phyloP scores from a whole-genome alignment of 2,329 filamentous ascomycete species.

The Trichoderma lentiforme region DNA sequence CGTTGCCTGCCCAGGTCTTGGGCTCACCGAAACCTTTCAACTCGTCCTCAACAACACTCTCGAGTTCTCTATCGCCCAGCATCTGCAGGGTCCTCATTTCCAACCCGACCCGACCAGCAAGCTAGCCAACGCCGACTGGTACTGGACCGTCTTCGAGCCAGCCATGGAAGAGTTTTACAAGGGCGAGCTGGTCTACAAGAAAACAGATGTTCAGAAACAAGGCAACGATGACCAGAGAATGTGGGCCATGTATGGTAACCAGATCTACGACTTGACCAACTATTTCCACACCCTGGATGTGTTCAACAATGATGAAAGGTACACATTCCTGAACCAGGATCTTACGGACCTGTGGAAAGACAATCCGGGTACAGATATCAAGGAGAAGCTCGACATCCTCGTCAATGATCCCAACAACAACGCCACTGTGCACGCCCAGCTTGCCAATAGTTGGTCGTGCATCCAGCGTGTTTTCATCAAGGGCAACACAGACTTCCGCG shows the following conservation, averaged over 20 bases:
- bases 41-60: slow-evolving; percentile 65
- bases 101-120: slow-evolving; percentile 54
- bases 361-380: slow-evolving; percentile 79
- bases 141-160: slow-evolving; percentile 68
- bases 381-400: slow-evolving; percentile 57
- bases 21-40: slow-evolving; percentile 52
- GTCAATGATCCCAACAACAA: slow-evolving; percentile 50
- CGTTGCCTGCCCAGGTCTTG: slow-evolving; percentile 70
- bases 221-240: slow-evolving; percentile 65
- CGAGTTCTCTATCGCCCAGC: slow-evolving; percentile 53
- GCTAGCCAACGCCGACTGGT: slow-evolving; percentile 70
- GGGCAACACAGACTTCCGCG: slow-evolving; percentile 81
- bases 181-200: slow-evolving; percentile 75
- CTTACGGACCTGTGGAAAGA: slow-evolving; percentile 67
- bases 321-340: slow-evolving; percentile 68
- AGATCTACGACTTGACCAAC: slow-evolving; percentile 85
- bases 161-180: slow-evolving; percentile 83
- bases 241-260: slow-evolving; percentile 76
- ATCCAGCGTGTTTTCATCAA: slow-evolving; percentile 80
- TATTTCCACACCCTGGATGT: slow-evolving; percentile 76
- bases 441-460: slow-evolving; percentile 71
- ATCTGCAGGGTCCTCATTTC: slow-evolving; percentile 62
- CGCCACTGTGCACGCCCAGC: slow-evolving; percentile 45
- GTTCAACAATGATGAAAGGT: slow-evolving; percentile 52
- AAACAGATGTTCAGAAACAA: slow-evolving; percentile 55